Base-by-base conservation (phyloP, 2,329 filamentous ascomycete genomes). In the Cladosporium cucumerinum region DNA sequence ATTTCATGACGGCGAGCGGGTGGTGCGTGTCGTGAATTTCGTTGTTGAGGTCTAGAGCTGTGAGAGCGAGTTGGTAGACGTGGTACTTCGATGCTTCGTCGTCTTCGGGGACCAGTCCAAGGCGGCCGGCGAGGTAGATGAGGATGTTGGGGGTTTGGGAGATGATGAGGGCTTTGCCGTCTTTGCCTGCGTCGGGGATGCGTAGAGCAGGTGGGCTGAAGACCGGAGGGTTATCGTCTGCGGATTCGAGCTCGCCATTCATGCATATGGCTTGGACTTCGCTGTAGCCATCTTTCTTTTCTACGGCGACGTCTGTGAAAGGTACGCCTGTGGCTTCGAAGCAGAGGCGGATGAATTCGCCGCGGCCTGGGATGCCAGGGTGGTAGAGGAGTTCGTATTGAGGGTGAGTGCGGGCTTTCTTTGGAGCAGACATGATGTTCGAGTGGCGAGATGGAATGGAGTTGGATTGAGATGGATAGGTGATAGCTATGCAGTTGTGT, bases 1-100 rank as follows among this genome's bases (percentile, higher is more conserved):
- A 89, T 5, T 84, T 73, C 1, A 75, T 73, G 0, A 79, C 72
- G 1, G 85, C 82, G 60, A 92, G 65, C 25, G 91, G 91, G 72
- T 94, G 91, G 74, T 94, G 91, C 28, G 86, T 87, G 70, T 93
- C 89, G 73, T 93, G 91, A 0, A 86, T 76, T 78, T 93, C 91
- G 69, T 89, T 87, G 71, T 85, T 85, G 55, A 93, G 76, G 71
- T 94, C 91, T 21, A 93, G 77, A 1, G 89, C 87, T 3, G 90
- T 93, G 65, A 93, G 77, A 0, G 84, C 81, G 30, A 93, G 82
- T 57, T 81, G 82, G 65, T 91, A 87, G 67, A 92, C 79, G 63
- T 84, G 82, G 67, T 84, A 88, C 54, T 84, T 75, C 4, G 79
- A 85, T 2, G 73, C 70, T 59, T 81, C 79, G 61, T 81, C 82